Conservation (phyloP, 257 asterid genomes). For the Coffea canephora region DNA sequence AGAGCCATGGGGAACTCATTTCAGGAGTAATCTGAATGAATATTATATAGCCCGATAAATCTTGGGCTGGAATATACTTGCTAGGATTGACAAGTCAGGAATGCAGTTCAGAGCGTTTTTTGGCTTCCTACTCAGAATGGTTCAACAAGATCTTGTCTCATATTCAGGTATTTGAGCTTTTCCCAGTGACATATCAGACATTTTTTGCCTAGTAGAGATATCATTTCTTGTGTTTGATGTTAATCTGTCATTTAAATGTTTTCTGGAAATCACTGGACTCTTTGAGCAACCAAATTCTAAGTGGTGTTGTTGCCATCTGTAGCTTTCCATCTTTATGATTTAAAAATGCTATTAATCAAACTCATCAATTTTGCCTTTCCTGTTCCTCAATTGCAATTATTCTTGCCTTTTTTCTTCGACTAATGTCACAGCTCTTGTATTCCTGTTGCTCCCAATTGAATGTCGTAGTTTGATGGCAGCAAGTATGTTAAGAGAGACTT, state of each 20-base stretch:
- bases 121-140: slow-evolving; percentile 70
- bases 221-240: neutral
- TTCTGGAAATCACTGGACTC: neutral
- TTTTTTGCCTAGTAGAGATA: neutral
- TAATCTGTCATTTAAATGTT: neutral
- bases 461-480: no score
- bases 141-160: slow-evolving; percentile 50
- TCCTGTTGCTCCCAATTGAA: no score
- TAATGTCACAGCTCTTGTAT: no score
- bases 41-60: slow-evolving; percentile 72
- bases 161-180: slow-evolving; percentile 60
- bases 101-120: slow-evolving; percentile 77
- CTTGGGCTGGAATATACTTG: slow-evolving; percentile 90
- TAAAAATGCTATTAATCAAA: no score
- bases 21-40: slow-evolving; percentile 21
- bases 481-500: no score
- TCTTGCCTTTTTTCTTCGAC: no score
- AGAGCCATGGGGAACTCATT: neutral
- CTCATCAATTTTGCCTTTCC: no score
- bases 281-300: no score
- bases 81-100: slow-evolving; percentile 85
- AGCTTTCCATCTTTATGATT: no score
- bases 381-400: no score
- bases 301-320: neutral
- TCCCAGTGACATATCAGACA: neutral